These are phyloP conservation scores for Neofusicoccum sp. DNA, from an alignment of 2,329 filamentous ascomycete genomes.

Conservation along the genomic window DNA sequence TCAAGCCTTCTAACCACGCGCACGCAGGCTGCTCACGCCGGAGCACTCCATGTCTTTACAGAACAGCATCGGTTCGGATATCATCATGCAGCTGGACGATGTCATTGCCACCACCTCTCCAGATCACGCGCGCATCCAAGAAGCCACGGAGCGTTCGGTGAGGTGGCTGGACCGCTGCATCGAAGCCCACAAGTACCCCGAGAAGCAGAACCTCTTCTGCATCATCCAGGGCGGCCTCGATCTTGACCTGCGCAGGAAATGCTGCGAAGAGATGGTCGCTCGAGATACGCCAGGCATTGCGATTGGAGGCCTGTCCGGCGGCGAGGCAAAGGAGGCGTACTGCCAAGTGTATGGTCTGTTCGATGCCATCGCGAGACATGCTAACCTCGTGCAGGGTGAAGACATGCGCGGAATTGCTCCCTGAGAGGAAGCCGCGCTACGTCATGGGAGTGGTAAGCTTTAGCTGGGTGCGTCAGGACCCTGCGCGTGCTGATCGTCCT, in stretches of 20 bases:
- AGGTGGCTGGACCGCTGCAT: slow-evolving; percentile 97
- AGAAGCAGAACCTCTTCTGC: slow-evolving; percentile 90
- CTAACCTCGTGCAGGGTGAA: slow-evolving; percentile 51
- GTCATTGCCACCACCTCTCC: slow-evolving; percentile 95
- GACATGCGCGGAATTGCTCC: slow-evolving; percentile 80
- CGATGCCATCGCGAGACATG: slow-evolving; percentile 28
- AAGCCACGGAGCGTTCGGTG: slow-evolving; percentile 92
- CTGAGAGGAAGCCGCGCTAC: slow-evolving; percentile 91
- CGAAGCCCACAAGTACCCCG: slow-evolving; percentile 78
- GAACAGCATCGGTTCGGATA: slow-evolving; percentile 96
- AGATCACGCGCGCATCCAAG: slow-evolving; percentile 80
- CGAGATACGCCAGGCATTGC: slow-evolving; percentile 93
- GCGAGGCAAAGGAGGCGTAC: slow-evolving; percentile 90
- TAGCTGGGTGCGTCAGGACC: not conserved
- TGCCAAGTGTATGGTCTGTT: slow-evolving; percentile 66
- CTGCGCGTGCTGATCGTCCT: not conserved
- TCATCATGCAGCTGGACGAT: slow-evolving; percentile 99
- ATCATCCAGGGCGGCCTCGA: slow-evolving; percentile 97
- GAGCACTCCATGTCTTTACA: slow-evolving; percentile 96
- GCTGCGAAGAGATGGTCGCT: slow-evolving; percentile 81
- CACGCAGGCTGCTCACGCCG: slow-evolving; percentile 73
- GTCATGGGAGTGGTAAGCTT: slow-evolving; percentile 80
- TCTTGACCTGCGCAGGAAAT: slow-evolving; percentile 77
- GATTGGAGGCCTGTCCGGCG: slow-evolving; percentile 90
- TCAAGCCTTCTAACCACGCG: not conserved